Base-by-base conservation (phyloP, 2,329 filamentous ascomycete species). In the Colletotrichum lindemuthianum region DNA sequence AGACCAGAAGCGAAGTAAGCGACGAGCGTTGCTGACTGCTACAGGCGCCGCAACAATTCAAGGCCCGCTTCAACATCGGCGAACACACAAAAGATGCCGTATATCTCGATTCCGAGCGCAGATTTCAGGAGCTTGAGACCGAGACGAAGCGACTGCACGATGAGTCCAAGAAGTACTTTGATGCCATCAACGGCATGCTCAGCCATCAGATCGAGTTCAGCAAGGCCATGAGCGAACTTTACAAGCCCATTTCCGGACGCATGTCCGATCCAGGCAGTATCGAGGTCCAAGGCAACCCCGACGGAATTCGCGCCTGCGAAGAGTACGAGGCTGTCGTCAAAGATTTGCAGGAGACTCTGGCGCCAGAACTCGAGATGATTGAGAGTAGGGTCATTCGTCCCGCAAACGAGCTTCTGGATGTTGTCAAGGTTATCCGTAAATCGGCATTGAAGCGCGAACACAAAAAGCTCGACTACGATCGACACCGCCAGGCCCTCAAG, bases 201-300 rank as follows among this genome's bases (percentile, higher is more conserved):
- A 88, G 84, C 75, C 94, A 98, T 80, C 96, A 99, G 82, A 98
- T 99, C 79, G 95, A 97, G 76, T 99, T 99, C 82, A 97, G 95
- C 72, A 89, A 97, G 80, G 92, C 94, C 70, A 95, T 97, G 83
- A 90, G 91, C 69, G 96, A 99, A 78, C 91, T 99, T 73, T 99
- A 99, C 85, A 97, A 97, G 77, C 96, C 96, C 70, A 99, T 99
- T 72, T 97, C 95, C 59, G 96, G 96, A 59, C 91, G 96, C 74
- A 87, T 96, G 78, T 98, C 95, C 49, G 96, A 99, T 78, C 96
- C 96, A 9, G 90, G 94, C 72, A 92, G 92, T 8, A 86, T 92
- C 69, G 86, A 91, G 59, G 83, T 90, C 48, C 91, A 97, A 78
- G 93, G 93, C 60, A 98, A 97, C 74, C 88, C 91, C 1, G 96